Evolutionary conservation across 1,139 yeast species (phyloP).

Genomic region (Protomyces inouyei): DNA sequence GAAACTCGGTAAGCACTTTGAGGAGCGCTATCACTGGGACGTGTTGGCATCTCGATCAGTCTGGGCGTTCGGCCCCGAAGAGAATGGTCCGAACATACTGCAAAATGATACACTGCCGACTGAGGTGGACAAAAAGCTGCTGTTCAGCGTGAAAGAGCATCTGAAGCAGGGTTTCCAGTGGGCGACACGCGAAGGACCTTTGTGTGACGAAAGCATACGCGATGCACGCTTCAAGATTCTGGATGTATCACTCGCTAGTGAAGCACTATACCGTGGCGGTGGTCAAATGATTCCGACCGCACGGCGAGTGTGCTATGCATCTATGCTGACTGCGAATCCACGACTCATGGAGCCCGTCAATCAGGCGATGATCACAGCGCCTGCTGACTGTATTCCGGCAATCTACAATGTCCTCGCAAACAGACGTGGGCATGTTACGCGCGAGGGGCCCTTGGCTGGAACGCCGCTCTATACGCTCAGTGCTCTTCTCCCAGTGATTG

Average conservation of each 20-base stretch:
- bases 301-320: slow-evolving; percentile 78
- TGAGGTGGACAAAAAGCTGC: slow-evolving; percentile 57
- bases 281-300: slow-evolving; percentile 81
- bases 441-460: slow-evolving; percentile 61
- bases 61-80: slow-evolving; percentile 73
- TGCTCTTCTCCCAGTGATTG: slow-evolving; percentile 80
- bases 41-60: slow-evolving; percentile 73
- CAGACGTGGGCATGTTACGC: slow-evolving; percentile 63
- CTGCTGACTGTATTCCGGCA: slow-evolving; percentile 46
- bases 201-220: slow-evolving; percentile 77
- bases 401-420: slow-evolving; percentile 52
- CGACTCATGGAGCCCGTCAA: slow-evolving; percentile 78
- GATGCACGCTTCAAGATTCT: slow-evolving; percentile 67
- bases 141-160: slow-evolving; percentile 50
- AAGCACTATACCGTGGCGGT: slow-evolving; percentile 50
- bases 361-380: slow-evolving; percentile 56
- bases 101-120: slow-evolving; percentile 72
- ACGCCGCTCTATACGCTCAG: slow-evolving; percentile 60
- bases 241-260: slow-evolving; percentile 53
- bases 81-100: slow-evolving; percentile 54
- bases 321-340: slow-evolving; percentile 74
- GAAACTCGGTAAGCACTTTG: slow-evolving; percentile 52
- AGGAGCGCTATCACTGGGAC: slow-evolving; percentile 70
- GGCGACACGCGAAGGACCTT: slow-evolving; percentile 82
- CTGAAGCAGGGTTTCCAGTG: slow-evolving; percentile 76